Base-by-base conservation (phyloP, 177 flowering plant genomes). In the Tripterygium wilfordii region DNA sequence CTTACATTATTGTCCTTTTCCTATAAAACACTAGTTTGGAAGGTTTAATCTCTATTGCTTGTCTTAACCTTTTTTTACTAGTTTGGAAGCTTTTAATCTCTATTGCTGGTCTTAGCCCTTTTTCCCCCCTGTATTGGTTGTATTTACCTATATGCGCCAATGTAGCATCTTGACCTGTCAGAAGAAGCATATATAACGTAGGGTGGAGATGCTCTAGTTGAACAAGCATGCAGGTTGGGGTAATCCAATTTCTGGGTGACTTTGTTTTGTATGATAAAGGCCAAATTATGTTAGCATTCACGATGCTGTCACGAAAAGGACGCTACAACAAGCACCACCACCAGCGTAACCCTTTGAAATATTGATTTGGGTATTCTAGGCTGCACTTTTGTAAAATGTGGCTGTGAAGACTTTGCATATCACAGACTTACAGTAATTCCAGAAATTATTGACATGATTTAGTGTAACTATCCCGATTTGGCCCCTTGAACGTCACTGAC, bases 251-350 rank as follows among this genome's bases (percentile, higher is more conserved):
- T n/a, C n/a, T n/a, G n/a, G n/a, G 0, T 21, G 1, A 0, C 36
- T 51, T 65, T 60, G 65, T 56, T 52, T 60, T 48, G 32, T 42
- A 9, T 47, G 56, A 51, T 47, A 39, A 33, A 25, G 45, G 31
- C 49, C 53, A n/a, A 54, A 54, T 41, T 23, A 22, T 42, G 51
- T 15, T 33, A 42, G 24, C 26, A 24, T 45, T 36, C 25, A 21
- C 41, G 36, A 49, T 42, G 64, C 57, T 62, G 67, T 57, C 59
- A 46, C 17, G 67, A 62, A 49, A 57, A 47, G 23, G 64, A 62
- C 53, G 16, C 13, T 3, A 47, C 62, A 14, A 2, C 6, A 36
- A 44, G 19, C 47, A 48, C n/a, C n/a, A n/a, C n/a, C n/a, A n/a
- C n/a, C n/a, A n/a, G n/a, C n/a, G n/a, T n/a, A n/a, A n/a, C n/a